phyloP scores from a whole-genome alignment of 1,139 yeast species.

The Candida buenavistaensis region DNA sequence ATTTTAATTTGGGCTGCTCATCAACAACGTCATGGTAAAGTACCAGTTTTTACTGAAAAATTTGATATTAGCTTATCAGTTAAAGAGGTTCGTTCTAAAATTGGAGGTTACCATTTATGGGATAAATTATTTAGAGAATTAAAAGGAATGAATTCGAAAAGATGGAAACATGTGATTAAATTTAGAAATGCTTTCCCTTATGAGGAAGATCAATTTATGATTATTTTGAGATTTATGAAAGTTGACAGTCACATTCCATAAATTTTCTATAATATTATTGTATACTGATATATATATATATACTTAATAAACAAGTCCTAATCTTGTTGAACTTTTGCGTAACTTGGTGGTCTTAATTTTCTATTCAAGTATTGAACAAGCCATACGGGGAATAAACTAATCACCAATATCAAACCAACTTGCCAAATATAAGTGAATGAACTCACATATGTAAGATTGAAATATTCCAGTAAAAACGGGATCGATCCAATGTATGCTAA shows the following conservation, averaged over 20 bases:
- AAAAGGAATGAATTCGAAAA: slow-evolving; percentile 38
- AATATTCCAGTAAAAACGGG: slow-evolving; percentile 84
- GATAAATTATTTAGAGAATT: slow-evolving; percentile 38
- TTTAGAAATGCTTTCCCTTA: slow-evolving; percentile 39
- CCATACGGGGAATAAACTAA: slow-evolving; percentile 91
- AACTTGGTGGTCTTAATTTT: slow-evolving; percentile 85
- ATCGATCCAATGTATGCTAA: slow-evolving; percentile 67
- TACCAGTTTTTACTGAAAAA: slow-evolving; percentile 19
- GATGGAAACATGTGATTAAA: slow-evolving; percentile 48
- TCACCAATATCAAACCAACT: slow-evolving; percentile 56
- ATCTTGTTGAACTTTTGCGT: slow-evolving; percentile 92
- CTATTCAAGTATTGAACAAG: slow-evolving; percentile 72
- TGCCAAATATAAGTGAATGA: slow-evolving; percentile 71
- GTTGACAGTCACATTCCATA: slow-evolving; percentile 12
- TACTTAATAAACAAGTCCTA: slow-evolving; percentile 11
- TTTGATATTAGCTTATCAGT: slow-evolving; percentile 22
- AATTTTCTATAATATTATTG: slow-evolving; percentile 1
- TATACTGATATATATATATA: too few relatives aligned
- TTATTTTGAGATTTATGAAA: slow-evolving; percentile 39
- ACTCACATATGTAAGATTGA: slow-evolving; percentile 64
- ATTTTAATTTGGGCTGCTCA: slow-evolving; percentile 42
- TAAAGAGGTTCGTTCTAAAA: slow-evolving; percentile 21
- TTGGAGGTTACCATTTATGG: slow-evolving; percentile 50
- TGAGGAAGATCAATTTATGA: slow-evolving; percentile 45
- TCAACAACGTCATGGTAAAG: slow-evolving; percentile 23